Evolutionary conservation across 2,329 filamentous ascomycete genomes (phyloP).

Genomic region (Stagonosporopsis cucurbitacearum): DNA sequence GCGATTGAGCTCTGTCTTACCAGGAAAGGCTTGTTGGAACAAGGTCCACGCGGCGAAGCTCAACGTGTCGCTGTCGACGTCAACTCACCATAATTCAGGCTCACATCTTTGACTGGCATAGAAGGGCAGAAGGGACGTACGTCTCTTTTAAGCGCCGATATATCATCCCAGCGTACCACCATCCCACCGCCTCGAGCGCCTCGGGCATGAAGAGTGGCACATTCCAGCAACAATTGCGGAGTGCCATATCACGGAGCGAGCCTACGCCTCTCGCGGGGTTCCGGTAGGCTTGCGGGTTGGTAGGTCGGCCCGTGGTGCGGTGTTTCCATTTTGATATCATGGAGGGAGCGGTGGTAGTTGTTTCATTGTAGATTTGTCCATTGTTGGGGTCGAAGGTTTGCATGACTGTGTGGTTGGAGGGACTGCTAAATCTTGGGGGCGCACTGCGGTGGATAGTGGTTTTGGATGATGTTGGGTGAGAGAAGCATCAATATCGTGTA

Average conservation of each 20-base stretch:
- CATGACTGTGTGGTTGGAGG: neutral
- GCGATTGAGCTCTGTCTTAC: neutral
- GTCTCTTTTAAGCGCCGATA: constrained; percentile 1
- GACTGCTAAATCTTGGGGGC: neutral
- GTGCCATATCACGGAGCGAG: constrained; percentile 1
- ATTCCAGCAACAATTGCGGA: constrained; percentile 4
- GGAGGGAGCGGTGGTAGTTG: neutral
- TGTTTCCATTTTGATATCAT: neutral
- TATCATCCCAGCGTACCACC: neutral
- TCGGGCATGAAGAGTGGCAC: constrained; percentile 1
- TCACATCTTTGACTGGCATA: neutral
- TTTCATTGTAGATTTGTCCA: constrained; percentile 8
- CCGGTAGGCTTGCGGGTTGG: neutral
- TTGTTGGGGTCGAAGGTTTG: constrained; percentile 2
- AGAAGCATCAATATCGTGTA: too few species aligned
- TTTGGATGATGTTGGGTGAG: too few species aligned
- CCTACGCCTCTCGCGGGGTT: neutral
- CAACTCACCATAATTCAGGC: neutral
- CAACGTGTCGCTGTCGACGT: constrained; percentile 3
- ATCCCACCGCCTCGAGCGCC: neutral
- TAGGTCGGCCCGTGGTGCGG: neutral
- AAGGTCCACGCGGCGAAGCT: constrained; percentile 4
- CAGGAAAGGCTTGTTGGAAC: constrained; percentile 1
- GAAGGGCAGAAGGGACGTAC: neutral
- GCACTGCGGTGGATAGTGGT: neutral